A percentile compares a stretch with the other conserved stretches of the same genome.
Conservation (phyloP, 345 rosid genomes). For the Syzygium aromaticum region DNA sequence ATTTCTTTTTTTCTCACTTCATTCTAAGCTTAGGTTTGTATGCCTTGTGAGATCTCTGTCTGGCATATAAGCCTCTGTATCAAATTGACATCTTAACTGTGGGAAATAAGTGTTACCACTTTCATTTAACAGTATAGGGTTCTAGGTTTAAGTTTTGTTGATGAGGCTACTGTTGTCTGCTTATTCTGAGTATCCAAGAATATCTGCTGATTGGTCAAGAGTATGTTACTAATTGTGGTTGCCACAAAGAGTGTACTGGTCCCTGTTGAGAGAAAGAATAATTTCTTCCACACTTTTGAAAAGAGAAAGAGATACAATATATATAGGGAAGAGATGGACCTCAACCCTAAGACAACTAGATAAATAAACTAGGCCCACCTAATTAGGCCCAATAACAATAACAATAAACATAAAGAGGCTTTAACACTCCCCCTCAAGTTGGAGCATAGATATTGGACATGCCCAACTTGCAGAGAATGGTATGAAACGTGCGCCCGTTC, state of each 20-base stretch:
- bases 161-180: not conserved
- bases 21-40: not conserved
- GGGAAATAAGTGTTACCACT: not conserved
- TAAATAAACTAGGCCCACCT: too few relatives aligned
- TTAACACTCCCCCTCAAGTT: too few relatives aligned
- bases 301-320: too few relatives aligned
- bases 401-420: too few relatives aligned
- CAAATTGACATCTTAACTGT: not conserved
- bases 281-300: too few relatives aligned
- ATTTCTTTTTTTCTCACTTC: not conserved
- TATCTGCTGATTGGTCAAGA: not conserved
- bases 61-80: not conserved
- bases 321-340: too few relatives aligned
- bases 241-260: not conserved
- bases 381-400: too few relatives aligned
- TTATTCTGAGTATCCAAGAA: not conserved
- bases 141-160: not conserved
- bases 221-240: not conserved
- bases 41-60: not conserved
- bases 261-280: too few relatives aligned
- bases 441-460: too few relatives aligned
- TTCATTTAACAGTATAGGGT: not conserved
- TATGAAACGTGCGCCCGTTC: too few relatives aligned
- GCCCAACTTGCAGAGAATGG: too few relatives aligned
- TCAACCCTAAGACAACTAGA: too few relatives aligned